These are phyloP conservation scores for Leccinum disarticulatum DNA, from an alignment of 768 basidiomycete species.

Conservation along the genomic window DNA sequence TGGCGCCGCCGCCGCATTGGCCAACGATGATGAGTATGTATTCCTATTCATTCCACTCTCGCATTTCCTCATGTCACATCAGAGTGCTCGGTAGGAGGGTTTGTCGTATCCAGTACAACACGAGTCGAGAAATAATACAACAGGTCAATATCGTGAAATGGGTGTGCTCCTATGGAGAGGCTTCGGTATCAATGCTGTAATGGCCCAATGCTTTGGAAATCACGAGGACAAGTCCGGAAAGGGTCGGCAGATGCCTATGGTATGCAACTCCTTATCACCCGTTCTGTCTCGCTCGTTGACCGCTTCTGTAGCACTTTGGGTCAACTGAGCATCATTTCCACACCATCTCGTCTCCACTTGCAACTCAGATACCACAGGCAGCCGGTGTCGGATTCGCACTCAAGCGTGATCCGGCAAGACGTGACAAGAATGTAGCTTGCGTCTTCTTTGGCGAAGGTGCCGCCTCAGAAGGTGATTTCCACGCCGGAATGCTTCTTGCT, in stretches of 20 bases:
- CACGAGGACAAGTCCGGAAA: constrained; percentile 76
- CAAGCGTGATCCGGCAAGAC: constrained; percentile 68
- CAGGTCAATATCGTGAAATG: constrained; percentile 91
- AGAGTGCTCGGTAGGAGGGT: constrained; percentile 67
- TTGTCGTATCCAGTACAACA: not conserved
- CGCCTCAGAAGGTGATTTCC: constrained; percentile 93
- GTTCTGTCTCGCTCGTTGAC: not conserved
- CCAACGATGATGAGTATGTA: constrained; percentile 79
- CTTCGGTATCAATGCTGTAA: constrained; percentile 73
- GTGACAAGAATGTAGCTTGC: constrained; percentile 73
- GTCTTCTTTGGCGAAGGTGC: constrained; percentile 95
- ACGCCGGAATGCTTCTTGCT: constrained; percentile 82
- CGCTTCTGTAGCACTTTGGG: constrained; percentile 71
- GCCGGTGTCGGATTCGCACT: constrained; percentile 92
- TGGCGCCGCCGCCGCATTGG: constrained; percentile 85
- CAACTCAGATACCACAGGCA: constrained; percentile 93
- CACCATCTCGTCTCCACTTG: constrained; percentile 90
- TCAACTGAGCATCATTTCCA: constrained; percentile 85
- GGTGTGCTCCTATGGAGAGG: constrained; percentile 90
- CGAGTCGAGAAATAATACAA: constrained; percentile 1
- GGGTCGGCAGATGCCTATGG: constrained; percentile 93
- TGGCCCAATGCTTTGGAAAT: constrained; percentile 93
- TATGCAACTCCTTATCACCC: constrained; percentile 34
- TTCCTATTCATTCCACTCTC: not conserved
- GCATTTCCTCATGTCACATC: constrained; percentile 11